These are phyloP conservation scores for Acer campestre DNA, from an alignment of 345 rosid species.

Conservation along the genomic window DNA sequence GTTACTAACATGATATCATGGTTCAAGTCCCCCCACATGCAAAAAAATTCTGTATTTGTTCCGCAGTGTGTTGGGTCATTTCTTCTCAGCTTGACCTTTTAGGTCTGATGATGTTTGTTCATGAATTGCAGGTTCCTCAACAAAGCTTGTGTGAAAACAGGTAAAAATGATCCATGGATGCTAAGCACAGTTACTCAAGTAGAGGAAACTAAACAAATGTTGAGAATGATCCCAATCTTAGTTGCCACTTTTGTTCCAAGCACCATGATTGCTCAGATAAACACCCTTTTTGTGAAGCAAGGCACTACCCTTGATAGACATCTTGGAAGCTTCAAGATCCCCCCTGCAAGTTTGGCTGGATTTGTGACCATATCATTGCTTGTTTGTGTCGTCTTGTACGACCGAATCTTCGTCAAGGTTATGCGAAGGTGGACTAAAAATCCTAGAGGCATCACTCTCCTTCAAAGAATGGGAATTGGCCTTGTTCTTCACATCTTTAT, in stretches of 20 bases:
- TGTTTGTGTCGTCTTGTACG: constrained; percentile 60
- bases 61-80: too few species aligned
- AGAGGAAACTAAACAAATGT: constrained; percentile 93
- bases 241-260: constrained; percentile 77
- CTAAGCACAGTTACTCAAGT: constrained; percentile 82
- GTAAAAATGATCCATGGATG: constrained; percentile 55
- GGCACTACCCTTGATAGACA: constrained; percentile 79
- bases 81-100: too few species aligned
- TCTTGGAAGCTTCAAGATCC: constrained; percentile 63
- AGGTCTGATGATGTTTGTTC: background rate
- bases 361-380: constrained; percentile 75
- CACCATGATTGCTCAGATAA: constrained; percentile 71
- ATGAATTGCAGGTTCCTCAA: constrained; percentile 54
- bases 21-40: too few species aligned
- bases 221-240: constrained; percentile 80
- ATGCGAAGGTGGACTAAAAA: constrained; percentile 52
- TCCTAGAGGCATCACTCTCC: constrained; percentile 78
- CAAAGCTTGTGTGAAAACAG: constrained; percentile 70
- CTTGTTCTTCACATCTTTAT: constrained; percentile 54
- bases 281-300: constrained; percentile 87
- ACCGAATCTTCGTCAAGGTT: constrained; percentile 48
- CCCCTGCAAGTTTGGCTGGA: constrained; percentile 61
- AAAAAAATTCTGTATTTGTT: too few species aligned
- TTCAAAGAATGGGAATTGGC: constrained; percentile 80
- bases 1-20: too few species aligned